phyloP scores from a whole-genome alignment of 306 rosid genomes.

The Cicer yamashitae region DNA sequence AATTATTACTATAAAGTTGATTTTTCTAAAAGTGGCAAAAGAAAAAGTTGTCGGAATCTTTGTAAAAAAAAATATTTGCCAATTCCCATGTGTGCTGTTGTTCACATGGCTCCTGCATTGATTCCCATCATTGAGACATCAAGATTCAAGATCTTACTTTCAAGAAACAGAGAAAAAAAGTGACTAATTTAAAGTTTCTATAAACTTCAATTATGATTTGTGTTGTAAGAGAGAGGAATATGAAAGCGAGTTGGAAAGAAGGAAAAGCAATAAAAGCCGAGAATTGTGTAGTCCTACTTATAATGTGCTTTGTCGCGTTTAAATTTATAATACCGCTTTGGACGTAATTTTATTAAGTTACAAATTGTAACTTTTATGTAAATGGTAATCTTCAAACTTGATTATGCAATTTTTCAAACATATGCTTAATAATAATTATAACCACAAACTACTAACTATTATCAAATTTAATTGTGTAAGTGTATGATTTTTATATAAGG shows the following conservation, averaged over 20 bases:
- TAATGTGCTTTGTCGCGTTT: too few relatives aligned
- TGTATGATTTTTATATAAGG: constrained; percentile 3
- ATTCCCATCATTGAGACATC: constrained; percentile 26
- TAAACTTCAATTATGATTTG: constrained; percentile 40
- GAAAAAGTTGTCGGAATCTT: constrained; percentile 35
- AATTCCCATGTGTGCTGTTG: constrained; percentile 54
- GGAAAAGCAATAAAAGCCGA: constrained; percentile 33
- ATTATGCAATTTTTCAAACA: too few relatives aligned
- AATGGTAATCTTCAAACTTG: too few relatives aligned
- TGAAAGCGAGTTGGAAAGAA: constrained; percentile 58
- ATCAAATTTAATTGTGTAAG: neutral
- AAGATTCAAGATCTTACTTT: constrained; percentile 6
- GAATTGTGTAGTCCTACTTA: neutral
- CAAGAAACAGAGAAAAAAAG: neutral
- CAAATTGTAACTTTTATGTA: too few relatives aligned
- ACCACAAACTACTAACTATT: constrained; percentile 43
- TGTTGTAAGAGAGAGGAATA: constrained; percentile 40
- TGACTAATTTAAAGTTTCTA: too few relatives aligned
- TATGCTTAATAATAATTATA: too few relatives aligned
- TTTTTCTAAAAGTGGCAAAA: constrained; percentile 41
- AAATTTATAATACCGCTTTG: too few relatives aligned
- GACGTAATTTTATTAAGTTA: too few relatives aligned
- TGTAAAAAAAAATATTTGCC: constrained; percentile 45
- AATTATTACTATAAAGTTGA: constrained; percentile 33
- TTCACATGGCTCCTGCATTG: constrained; percentile 58